Evolutionary conservation across 176 grass and related monocot genomes (phyloP), one percentile per base, ranked within the genome.

Genomic region (Stipa capillata): DNA sequence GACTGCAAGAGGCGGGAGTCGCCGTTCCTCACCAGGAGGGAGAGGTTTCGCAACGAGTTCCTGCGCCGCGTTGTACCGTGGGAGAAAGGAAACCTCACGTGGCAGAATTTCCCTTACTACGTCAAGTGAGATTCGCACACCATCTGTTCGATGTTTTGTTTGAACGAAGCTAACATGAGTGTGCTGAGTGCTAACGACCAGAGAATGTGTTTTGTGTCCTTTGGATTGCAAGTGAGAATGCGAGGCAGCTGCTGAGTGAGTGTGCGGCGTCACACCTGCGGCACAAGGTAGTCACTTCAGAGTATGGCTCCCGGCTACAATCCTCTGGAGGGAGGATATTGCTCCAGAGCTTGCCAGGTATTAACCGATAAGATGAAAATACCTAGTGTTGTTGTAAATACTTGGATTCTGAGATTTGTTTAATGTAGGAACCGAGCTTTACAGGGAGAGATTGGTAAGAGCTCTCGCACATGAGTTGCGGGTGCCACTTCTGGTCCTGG

Each of bases 381-480:
- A 62, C 27, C 49, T 64, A 62, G 43, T 40, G 28, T 64, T n/a
- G n/a, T n/a, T 83, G 23, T 23, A 56, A 80, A 54, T 45, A 37
- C 49, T 76, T 18, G 34, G 21, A 12, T 82, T 84, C 40, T 92
- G 81, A 68, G 37, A 40, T 78, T 66, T 66, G 4, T 81, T 67
- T 73, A 61, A 48, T 90, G 53, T 69, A 98, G 96, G 96, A 93
- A 98, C 96, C 73, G 96, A 98, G 79, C 92, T 98, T 62, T 94
- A 91, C 78, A 83, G 90, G 79, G 96, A 98, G 83, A 92, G 92
- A 84, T 62, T 98, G 61, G 86, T 98, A 69, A 94, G 93, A 91
- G 92, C 89, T 63, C 69, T 95, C 20, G 96, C 96, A 50, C 81
- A 74, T 67, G 92, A 95, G 83, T 91, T 98, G 84, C 69, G 72